phyloP scores from a whole-genome alignment of 805 yeast species.

The Wickerhamomyces xylosicus region DNA sequence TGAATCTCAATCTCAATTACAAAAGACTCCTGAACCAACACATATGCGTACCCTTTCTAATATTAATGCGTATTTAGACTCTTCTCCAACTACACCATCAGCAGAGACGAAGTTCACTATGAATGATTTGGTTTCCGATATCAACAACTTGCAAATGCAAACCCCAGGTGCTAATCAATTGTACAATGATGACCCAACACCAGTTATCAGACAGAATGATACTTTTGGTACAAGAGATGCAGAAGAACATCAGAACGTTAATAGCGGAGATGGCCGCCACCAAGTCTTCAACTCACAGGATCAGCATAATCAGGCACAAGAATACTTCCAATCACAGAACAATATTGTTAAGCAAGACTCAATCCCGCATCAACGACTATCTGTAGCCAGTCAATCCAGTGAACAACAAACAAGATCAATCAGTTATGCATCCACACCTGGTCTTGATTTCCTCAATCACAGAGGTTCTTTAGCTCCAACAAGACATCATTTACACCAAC shows the following conservation, averaged over 20 bases:
- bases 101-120: neutral
- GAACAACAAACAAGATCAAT: neutral
- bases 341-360: no score
- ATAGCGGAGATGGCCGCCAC: neutral
- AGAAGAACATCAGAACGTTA: no score
- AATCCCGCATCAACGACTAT: no score
- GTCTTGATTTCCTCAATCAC: neutral
- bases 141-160: neutral
- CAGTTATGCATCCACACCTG: neutral
- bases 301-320: neutral
- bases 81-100: neutral
- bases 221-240: no score
- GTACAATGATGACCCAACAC: conserved; percentile 16
- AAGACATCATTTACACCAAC: neutral
- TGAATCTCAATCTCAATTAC: neutral
- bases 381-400: neutral
- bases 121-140: neutral
- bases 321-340: no score
- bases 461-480: neutral
- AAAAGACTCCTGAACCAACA: neutral
- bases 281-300: neutral
- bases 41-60: neutral
- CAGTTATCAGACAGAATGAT: conserved; percentile 6
- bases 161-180: neutral
- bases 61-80: neutral